phyloP scores from a whole-genome alignment of 805 yeast genomes.

The Saccharomycopsis fermentans region DNA sequence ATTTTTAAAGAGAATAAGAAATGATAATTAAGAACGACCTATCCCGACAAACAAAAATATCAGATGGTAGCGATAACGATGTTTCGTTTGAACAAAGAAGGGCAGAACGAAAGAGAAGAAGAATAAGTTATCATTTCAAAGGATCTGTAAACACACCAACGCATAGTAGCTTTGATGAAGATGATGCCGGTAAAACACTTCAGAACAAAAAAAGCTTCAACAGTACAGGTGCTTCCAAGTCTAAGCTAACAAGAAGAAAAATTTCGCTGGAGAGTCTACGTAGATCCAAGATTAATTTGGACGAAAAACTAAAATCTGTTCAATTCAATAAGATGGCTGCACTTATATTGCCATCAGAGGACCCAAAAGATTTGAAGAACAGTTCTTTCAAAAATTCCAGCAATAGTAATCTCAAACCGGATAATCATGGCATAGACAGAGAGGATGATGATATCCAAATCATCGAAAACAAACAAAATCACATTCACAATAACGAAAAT shows the following conservation, averaged over 20 bases:
- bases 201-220: background rate
- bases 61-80: background rate
- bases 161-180: background rate
- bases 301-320: slow-evolving; percentile 7
- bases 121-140: background rate
- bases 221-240: background rate
- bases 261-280: slow-evolving; percentile 11
- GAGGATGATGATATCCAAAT: background rate
- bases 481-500: background rate
- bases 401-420: background rate
- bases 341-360: background rate
- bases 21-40: background rate
- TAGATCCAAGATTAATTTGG: slow-evolving; percentile 12
- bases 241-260: background rate
- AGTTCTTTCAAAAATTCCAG: no score
- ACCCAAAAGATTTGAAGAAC: background rate
- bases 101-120: background rate
- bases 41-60: background rate
- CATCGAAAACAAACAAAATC: background rate
- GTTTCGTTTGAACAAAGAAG: background rate
- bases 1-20: no score
- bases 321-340: background rate
- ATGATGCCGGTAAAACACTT: background rate
- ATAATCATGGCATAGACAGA: background rate
- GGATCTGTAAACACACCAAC: background rate